phyloP scores from a whole-genome alignment of 129 eudicot species.

The Pulicaria dysenterica region DNA sequence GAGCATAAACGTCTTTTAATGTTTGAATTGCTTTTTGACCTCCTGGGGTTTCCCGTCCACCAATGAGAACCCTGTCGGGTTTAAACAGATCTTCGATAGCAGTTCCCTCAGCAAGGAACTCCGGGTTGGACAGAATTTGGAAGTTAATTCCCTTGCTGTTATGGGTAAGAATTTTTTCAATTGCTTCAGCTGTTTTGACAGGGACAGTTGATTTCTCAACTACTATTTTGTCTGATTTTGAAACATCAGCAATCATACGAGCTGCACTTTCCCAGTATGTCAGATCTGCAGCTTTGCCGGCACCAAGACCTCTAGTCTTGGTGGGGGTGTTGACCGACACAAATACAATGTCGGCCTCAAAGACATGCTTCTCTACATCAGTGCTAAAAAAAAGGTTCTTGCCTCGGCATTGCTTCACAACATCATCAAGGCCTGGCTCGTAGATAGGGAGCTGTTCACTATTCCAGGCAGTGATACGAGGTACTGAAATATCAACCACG shows the following conservation, averaged over 20 bases:
- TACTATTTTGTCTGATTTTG: slow-evolving; percentile 78
- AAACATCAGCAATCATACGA: slow-evolving; percentile 90
- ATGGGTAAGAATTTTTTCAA: slow-evolving; percentile 84
- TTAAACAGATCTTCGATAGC: slow-evolving; percentile 78
- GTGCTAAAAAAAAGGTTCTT: slow-evolving; percentile 92
- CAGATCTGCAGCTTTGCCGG: slow-evolving; percentile 89
- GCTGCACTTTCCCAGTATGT: slow-evolving; percentile 97
- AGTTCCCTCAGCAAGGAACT: slow-evolving; percentile 90
- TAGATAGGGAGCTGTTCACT: slow-evolving; percentile 86
- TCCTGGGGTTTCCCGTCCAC: slow-evolving; percentile 92
- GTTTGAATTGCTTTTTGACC: slow-evolving; percentile 78
- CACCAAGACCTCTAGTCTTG: slow-evolving; percentile 87
- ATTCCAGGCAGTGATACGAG: slow-evolving; percentile 91
- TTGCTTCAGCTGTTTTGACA: slow-evolving; percentile 93
- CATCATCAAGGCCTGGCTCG: slow-evolving; percentile 89
- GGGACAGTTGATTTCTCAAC: slow-evolving; percentile 94
- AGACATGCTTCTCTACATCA: slow-evolving; percentile 84
- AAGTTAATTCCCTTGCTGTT: slow-evolving; percentile 89
- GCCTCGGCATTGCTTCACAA: slow-evolving; percentile 91
- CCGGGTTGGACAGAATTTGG: slow-evolving; percentile 87
- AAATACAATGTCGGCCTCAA: slow-evolving; percentile 83
- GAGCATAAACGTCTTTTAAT: slow-evolving; percentile 69
- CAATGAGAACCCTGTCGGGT: slow-evolving; percentile 87
- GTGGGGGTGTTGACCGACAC: slow-evolving; percentile 92
- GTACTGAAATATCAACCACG: slow-evolving; percentile 80